These are phyloP conservation scores for Didymella keratinophila DNA, from an alignment of 2,329 filamentous ascomycete species.

Conservation along the genomic window DNA sequence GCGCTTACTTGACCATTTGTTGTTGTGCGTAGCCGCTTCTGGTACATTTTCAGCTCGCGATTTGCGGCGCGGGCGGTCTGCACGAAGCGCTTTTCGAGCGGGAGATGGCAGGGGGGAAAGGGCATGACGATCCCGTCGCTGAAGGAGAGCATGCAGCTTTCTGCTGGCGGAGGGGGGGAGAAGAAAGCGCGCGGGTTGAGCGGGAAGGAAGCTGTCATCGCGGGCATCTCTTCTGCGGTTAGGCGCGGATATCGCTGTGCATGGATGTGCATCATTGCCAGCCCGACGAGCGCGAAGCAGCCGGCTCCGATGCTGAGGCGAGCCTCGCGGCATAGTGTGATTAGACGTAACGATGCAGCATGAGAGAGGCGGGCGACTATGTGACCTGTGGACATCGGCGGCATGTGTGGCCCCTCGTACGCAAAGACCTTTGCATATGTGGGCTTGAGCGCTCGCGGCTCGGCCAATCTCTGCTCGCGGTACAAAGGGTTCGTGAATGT, in stretches of 20 bases:
- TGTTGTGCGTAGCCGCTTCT: slow-evolving; percentile 50
- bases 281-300: slow-evolving; percentile 56
- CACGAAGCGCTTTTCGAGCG: slow-evolving; percentile 49
- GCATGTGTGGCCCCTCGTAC: slow-evolving; percentile 44
- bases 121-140: slow-evolving; percentile 57
- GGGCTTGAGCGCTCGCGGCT: slow-evolving; percentile 35
- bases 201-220: slow-evolving; percentile 57
- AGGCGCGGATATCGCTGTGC: slow-evolving; percentile 42
- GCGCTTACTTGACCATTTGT: slow-evolving; percentile 7
- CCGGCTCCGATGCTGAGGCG: slow-evolving; percentile 54
- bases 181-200: slow-evolving; percentile 58
- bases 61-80: slow-evolving; percentile 53
- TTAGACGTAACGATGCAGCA: slow-evolving; percentile 45
- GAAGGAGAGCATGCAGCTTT: slow-evolving; percentile 59
- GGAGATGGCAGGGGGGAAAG: slow-evolving; percentile 47
- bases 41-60: slow-evolving; percentile 53
- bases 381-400: slow-evolving; percentile 50
- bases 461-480: slow-evolving; percentile 27
- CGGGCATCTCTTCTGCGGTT: slow-evolving; percentile 17
- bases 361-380: slow-evolving; percentile 43
- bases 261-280: slow-evolving; percentile 58
- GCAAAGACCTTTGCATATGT: slow-evolving; percentile 50
- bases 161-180: slow-evolving; percentile 46
- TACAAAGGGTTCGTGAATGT: slow-evolving; percentile 55
- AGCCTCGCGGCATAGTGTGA: slow-evolving; percentile 50